Evolutionary conservation across 2,329 filamentous ascomycete species (phyloP).

Genomic region (Furcasterigmium furcatum): DNA sequence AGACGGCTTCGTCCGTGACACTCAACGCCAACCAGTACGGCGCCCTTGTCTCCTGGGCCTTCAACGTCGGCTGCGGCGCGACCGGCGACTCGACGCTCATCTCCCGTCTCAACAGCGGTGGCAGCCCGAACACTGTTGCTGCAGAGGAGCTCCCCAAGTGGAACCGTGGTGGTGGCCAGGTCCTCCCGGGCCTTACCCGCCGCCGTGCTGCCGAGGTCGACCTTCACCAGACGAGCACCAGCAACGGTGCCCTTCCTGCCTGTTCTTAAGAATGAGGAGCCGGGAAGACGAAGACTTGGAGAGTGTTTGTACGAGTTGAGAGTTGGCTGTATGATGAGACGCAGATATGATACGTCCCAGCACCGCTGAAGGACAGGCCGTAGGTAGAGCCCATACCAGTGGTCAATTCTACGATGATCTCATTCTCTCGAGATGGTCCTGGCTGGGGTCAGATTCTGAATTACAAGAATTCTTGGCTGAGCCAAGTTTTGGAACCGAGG

Average conservation of each 20-base stretch:
- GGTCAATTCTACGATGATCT: too few relatives aligned
- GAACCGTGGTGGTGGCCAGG: slow-evolving; percentile 35
- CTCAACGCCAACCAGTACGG: slow-evolving; percentile 50
- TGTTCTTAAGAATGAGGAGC: background rate
- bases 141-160: slow-evolving; percentile 43
- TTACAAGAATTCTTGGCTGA: too few relatives aligned
- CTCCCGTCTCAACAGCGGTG: slow-evolving; percentile 36
- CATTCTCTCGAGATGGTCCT: too few relatives aligned
- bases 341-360: too few relatives aligned
- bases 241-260: background rate
- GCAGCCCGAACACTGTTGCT: slow-evolving; percentile 34
- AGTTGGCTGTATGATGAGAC: too few relatives aligned
- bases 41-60: slow-evolving; percentile 47
- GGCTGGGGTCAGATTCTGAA: too few relatives aligned
- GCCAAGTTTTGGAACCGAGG: too few relatives aligned
- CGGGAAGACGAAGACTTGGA: background rate
- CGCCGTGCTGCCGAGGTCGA: slow-evolving; percentile 41
- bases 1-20: slow-evolving; percentile 25
- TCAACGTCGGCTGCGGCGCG: slow-evolving; percentile 44
- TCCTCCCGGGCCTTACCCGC: slow-evolving; percentile 34
- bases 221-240: slow-evolving; percentile 15
- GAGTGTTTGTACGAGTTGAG: too few relatives aligned
- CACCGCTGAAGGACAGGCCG: too few relatives aligned
- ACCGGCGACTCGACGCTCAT: slow-evolving; percentile 34
- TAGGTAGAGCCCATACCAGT: too few relatives aligned